Evolutionary conservation across 805 yeast species (phyloP).

Genomic region (Starmerella sp.): DNA sequence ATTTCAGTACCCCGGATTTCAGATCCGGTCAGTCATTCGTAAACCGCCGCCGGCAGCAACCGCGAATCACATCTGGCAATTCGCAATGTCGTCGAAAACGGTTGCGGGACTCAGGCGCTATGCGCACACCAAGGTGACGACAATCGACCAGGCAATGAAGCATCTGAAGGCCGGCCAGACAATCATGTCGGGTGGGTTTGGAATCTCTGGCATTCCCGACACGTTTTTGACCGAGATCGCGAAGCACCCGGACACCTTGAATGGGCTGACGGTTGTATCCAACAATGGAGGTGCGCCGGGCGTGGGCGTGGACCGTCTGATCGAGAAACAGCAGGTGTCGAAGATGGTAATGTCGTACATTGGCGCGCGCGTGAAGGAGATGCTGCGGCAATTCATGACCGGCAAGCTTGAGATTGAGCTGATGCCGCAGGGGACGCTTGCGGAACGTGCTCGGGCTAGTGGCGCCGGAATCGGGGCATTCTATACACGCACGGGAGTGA

Average conservation of each 20-base stretch:
- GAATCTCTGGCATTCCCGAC: constrained; percentile 39
- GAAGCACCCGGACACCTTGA: constrained; percentile 27
- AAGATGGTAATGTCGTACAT: constrained; percentile 39
- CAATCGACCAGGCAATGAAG: constrained; percentile 18
- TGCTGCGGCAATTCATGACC: constrained; percentile 33
- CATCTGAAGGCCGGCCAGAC: constrained; percentile 26
- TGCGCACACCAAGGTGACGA: constrained; percentile 19
- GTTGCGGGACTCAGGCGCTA: neutral
- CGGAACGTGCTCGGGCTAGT: constrained; percentile 40
- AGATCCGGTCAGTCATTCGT: too few species aligned
- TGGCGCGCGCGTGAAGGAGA: constrained; percentile 34
- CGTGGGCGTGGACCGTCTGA: constrained; percentile 35
- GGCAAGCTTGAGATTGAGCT: constrained; percentile 39
- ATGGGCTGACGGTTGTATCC: constrained; percentile 36
- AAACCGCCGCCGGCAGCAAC: too few species aligned
- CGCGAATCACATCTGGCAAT: too few species aligned
- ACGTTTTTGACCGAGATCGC: constrained; percentile 34
- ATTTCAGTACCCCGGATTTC: neutral
- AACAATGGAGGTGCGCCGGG: constrained; percentile 41
- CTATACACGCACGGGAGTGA: constrained; percentile 41
- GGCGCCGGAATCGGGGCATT: constrained; percentile 42
- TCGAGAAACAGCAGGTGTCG: constrained; percentile 35
- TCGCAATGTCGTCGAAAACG: neutral
- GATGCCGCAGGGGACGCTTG: constrained; percentile 44
- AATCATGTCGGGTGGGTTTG: constrained; percentile 41